Evolutionary conservation across 805 yeast genomes (phyloP).

Genomic region (Barnettozyma siamensis): DNA sequence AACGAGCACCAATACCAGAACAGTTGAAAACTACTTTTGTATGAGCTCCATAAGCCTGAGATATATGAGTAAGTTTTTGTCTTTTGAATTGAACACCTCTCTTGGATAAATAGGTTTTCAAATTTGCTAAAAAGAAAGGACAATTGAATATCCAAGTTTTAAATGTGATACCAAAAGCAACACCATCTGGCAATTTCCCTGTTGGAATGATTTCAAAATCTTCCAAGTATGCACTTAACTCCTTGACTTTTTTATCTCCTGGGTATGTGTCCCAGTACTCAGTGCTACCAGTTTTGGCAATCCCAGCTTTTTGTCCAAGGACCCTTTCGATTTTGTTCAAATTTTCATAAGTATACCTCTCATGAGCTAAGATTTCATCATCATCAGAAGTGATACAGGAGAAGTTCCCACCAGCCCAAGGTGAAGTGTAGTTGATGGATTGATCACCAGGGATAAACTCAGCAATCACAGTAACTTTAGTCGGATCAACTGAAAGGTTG

Average conservation of each 20-base stretch:
- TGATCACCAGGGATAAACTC: conserved; percentile 75
- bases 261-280: conserved; percentile 56
- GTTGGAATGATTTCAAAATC: conserved; percentile 35
- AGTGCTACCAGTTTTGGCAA: conserved; percentile 47
- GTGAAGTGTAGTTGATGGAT: conserved; percentile 68
- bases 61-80: conserved; percentile 43
- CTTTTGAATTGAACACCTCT: conserved; percentile 49
- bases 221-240: conserved; percentile 43
- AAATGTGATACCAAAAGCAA: conserved; percentile 46
- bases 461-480: conserved; percentile 52
- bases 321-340: conserved; percentile 35
- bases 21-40: conserved; percentile 59
- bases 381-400: conserved; percentile 58
- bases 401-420: conserved; percentile 72
- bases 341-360: conserved; percentile 50
- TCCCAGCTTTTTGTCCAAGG: conserved; percentile 48
- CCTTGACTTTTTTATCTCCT: conserved; percentile 38
- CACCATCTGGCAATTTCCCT: conserved; percentile 44
- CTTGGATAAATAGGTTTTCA: conserved; percentile 38
- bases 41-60: conserved; percentile 41
- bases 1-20: conserved; percentile 65
- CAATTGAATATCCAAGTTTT: conserved; percentile 69
- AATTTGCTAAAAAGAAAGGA: conserved; percentile 49
- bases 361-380: conserved; percentile 42
- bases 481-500: conserved; percentile 32